Conservation (phyloP, 1,139 yeast genomes). For the Wickerhamomyces sp. region DNA sequence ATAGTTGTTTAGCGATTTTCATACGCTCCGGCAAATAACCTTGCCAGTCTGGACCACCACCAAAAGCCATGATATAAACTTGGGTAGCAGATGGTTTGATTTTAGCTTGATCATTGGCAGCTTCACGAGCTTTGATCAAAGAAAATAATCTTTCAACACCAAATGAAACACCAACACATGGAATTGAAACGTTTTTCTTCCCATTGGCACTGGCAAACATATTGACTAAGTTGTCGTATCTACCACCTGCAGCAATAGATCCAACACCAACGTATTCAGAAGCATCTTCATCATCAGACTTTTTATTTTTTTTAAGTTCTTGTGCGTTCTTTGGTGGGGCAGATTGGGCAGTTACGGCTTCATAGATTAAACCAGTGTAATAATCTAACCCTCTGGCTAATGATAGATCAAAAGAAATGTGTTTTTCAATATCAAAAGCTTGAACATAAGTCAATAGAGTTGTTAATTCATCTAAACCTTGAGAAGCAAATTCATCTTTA, state of each 20-base stretch:
- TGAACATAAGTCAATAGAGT: constrained; percentile 70
- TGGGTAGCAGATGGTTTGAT: constrained; percentile 85
- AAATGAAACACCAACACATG: constrained; percentile 95
- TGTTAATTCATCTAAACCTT: constrained; percentile 79
- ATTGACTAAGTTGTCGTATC: constrained; percentile 93
- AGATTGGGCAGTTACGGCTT: constrained; percentile 90
- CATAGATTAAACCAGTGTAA: constrained; percentile 94
- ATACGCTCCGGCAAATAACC: constrained; percentile 91
- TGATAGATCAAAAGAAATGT: constrained; percentile 82
- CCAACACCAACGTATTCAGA: constrained; percentile 98
- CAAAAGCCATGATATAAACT: constrained; percentile 95
- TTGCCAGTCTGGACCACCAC: constrained; percentile 95
- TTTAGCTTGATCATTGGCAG: constrained; percentile 43
- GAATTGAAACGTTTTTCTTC: constrained; percentile 74
- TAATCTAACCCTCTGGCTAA: constrained; percentile 96
- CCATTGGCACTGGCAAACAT: constrained; percentile 86
- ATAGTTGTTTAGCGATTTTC: constrained; percentile 71
- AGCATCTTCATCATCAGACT: constrained; percentile 75
- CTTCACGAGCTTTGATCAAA: constrained; percentile 68
- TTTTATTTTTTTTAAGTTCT: constrained; percentile 44
- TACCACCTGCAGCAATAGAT: constrained; percentile 97
- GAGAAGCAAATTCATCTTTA: constrained; percentile 64
- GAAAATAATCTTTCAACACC: constrained; percentile 96
- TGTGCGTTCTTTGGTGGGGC: constrained; percentile 86
- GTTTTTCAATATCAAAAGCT: constrained; percentile 65